A percentile compares a stretch with the other conserved stretches of the same genome.
Evolutionary conservation across 495 filamentous ascomycete genomes (phyloP).

Genomic region (Hypomontagnella submonticulosa): DNA sequence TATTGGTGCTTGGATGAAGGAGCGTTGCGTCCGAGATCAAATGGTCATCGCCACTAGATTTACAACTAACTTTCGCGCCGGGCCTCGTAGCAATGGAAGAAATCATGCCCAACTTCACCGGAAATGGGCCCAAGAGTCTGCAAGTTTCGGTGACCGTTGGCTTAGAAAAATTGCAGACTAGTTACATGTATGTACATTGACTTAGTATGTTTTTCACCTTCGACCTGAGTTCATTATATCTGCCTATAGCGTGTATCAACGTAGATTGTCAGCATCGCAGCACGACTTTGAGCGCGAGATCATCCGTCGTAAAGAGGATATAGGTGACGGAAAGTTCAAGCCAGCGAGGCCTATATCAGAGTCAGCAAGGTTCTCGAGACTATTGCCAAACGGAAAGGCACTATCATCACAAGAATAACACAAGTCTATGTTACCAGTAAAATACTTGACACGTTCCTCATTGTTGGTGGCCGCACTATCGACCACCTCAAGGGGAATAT

Average conservation of each 20-base stretch:
- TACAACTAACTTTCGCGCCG: slow-evolving; percentile 41
- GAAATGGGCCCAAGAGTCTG: slow-evolving; percentile 53
- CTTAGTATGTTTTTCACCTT: slow-evolving; percentile 59
- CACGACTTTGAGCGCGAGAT: slow-evolving; percentile 71
- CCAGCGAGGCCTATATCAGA: slow-evolving; percentile 52
- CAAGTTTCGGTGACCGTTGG: slow-evolving; percentile 64
- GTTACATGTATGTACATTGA: slow-evolving; percentile 78
- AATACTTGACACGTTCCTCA: slow-evolving; percentile 62
- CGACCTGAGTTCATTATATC: no score
- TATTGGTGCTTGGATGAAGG: slow-evolving; percentile 73
- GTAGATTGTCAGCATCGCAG: slow-evolving; percentile 67
- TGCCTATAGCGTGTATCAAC: slow-evolving; percentile 68
- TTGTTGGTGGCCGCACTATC: slow-evolving; percentile 68
- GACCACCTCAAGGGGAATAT: slow-evolving; percentile 74
- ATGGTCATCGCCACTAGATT: slow-evolving; percentile 58
- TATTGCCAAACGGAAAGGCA: slow-evolving; percentile 59
- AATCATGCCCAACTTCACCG: slow-evolving; percentile 12
- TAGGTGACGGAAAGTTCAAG: slow-evolving; percentile 66
- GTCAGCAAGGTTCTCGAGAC: slow-evolving; percentile 61
- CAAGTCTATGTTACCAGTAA: slow-evolving; percentile 67
- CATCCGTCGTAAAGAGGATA: slow-evolving; percentile 44
- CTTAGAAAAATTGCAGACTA: slow-evolving; percentile 71
- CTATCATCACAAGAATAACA: slow-evolving; percentile 58
- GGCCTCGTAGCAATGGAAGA: background rate
- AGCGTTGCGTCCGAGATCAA: slow-evolving; percentile 60